phyloP scores from a whole-genome alignment of 2,329 filamentous ascomycete genomes.

The Lachnum nothofagi region DNA sequence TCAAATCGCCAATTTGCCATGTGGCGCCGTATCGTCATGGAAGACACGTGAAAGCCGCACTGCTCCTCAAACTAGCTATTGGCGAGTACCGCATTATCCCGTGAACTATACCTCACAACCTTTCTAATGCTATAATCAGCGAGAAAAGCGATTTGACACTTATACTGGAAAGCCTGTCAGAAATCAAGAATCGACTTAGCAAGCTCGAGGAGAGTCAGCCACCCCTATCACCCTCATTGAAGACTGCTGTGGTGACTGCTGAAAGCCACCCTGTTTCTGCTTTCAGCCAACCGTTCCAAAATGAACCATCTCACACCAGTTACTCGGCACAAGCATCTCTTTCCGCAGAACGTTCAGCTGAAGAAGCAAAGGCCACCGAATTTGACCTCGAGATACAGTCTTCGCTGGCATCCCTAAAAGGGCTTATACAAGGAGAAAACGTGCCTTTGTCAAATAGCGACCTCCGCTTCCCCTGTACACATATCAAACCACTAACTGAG shows the following conservation, averaged over 20 bases:
- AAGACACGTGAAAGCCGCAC: background rate
- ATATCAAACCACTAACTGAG: background rate
- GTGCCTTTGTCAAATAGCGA: slow-evolving; percentile 6
- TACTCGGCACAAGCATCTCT: slow-evolving; percentile 11
- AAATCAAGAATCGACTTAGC: slow-evolving; percentile 11
- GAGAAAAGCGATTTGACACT: slow-evolving; percentile 9
- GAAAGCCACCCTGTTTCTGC: slow-evolving; percentile 1
- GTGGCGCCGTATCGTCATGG: slow-evolving; percentile 2
- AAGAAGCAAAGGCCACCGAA: slow-evolving; percentile 1
- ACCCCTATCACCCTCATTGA: background rate
- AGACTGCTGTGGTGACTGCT: background rate
- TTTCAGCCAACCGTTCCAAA: slow-evolving; percentile 7
- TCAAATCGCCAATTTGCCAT: slow-evolving; percentile 12
- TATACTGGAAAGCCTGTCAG: slow-evolving; percentile 9
- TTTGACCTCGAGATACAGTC: slow-evolving; percentile 7
- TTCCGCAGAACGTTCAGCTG: slow-evolving; percentile 12
- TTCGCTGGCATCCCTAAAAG: slow-evolving; percentile 12
- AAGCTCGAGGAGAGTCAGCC: slow-evolving; percentile 1
- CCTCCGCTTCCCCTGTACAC: slow-evolving; percentile 9
- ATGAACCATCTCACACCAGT: slow-evolving; percentile 13
- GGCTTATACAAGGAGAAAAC: slow-evolving; percentile 4
- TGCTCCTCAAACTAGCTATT: background rate
- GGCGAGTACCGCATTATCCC: background rate
- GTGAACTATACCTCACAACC: background rate
- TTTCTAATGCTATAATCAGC: background rate